phyloP scores from a whole-genome alignment of 345 rosid genomes.

The Eutrema japonicum region DNA sequence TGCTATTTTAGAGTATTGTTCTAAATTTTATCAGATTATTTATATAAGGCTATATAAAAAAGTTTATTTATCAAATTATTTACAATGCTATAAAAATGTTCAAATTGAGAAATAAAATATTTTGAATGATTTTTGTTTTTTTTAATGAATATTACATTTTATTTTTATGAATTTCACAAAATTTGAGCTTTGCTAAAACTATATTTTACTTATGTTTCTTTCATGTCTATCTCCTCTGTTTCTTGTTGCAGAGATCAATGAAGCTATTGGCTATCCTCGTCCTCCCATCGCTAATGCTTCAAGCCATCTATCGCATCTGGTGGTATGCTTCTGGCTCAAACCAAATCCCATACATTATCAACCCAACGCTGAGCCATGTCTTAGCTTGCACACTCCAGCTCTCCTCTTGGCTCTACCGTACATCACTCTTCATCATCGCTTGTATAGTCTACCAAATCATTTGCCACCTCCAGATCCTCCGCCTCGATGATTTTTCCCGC shows the following conservation, averaged over 20 bases:
- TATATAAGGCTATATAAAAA: too few relatives aligned
- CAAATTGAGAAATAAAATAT: too few relatives aligned
- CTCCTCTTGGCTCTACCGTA: slow-evolving; percentile 80
- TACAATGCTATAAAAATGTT: too few relatives aligned
- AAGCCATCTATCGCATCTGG: slow-evolving; percentile 81
- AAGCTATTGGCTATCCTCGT: slow-evolving; percentile 64
- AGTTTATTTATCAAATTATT: too few relatives aligned
- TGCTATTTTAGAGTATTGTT: too few relatives aligned
- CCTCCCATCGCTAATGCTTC: slow-evolving; percentile 63
- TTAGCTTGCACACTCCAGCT: slow-evolving; percentile 71
- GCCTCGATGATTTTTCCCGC: slow-evolving; percentile 71
- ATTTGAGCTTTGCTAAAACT: neutral
- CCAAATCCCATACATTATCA: slow-evolving; percentile 62
- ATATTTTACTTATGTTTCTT: neutral
- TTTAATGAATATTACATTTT: too few relatives aligned
- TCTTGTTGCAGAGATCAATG: slow-evolving; percentile 66
- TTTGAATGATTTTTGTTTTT: too few relatives aligned
- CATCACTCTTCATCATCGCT: slow-evolving; percentile 65
- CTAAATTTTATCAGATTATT: too few relatives aligned
- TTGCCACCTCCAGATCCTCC: slow-evolving; percentile 74
- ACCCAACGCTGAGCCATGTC: slow-evolving; percentile 53
- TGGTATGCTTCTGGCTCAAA: slow-evolving; percentile 72
- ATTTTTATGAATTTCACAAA: too few relatives aligned
- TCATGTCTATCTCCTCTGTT: slow-evolving; percentile 7
- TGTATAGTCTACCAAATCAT: slow-evolving; percentile 68